Conservation (phyloP, 768 basidiomycete genomes). For the Cystofilobasidium ferigula region DNA sequence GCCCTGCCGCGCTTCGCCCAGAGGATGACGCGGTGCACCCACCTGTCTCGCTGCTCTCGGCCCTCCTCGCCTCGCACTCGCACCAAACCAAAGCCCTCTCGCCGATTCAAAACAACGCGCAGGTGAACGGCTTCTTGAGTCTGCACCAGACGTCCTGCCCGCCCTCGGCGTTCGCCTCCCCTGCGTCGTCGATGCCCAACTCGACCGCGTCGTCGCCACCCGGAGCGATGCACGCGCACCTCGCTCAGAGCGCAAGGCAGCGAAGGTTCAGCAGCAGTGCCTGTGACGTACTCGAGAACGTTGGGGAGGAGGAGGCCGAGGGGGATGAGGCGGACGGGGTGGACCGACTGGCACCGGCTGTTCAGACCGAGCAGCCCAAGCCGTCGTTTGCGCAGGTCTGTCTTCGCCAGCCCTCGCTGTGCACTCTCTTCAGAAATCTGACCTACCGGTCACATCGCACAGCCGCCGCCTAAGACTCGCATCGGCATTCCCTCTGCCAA, state of each 20-base stretch:
- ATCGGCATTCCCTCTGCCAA: conserved; percentile 3
- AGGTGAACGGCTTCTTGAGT: neutral
- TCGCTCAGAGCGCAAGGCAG: neutral
- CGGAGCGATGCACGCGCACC: neutral
- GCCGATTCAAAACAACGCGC: no score
- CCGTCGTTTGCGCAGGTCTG: no score
- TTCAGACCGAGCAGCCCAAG: no score
- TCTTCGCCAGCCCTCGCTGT: no score
- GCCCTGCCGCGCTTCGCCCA: neutral
- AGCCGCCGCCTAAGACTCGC: neutral
- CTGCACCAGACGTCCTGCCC: neutral
- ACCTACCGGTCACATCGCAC: no score
- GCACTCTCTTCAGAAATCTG: no score
- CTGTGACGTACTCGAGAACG: conserved; percentile 2
- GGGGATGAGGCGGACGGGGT: neutral
- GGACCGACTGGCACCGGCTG: neutral
- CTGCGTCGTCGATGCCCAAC: neutral
- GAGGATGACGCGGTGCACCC: neutral
- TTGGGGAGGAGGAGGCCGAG: conserved; percentile 4
- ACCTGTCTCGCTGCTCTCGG: conserved; percentile 10
- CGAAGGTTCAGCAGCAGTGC: conserved; percentile 7
- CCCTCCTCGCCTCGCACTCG: conserved; percentile 4
- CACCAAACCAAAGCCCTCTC: conserved; percentile 6
- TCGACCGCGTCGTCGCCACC: conserved; percentile 4
- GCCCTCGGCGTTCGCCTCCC: neutral